Evolutionary conservation across 2,329 filamentous ascomycete genomes (phyloP).

Genomic region (Emydomyces testavorans): DNA sequence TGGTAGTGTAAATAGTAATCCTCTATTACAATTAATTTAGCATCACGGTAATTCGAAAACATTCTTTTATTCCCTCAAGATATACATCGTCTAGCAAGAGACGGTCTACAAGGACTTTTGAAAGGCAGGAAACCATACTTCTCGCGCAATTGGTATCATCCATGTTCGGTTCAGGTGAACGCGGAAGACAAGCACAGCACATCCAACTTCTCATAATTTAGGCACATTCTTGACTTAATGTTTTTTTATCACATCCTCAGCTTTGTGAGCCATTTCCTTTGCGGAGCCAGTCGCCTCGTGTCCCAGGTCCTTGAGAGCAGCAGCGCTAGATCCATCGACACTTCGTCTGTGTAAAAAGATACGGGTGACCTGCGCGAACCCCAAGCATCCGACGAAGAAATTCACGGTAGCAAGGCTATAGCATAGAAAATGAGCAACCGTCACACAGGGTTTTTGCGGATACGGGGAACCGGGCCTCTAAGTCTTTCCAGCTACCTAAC

Average conservation of each 20-base stretch:
- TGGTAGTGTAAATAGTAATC: too few species aligned
- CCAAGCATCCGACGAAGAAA: conserved; percentile 90
- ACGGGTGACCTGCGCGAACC: conserved; percentile 66
- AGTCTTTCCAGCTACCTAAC: too few species aligned
- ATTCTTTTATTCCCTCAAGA: too few species aligned
- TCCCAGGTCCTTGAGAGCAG: conserved; percentile 31
- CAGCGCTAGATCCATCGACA: conserved; percentile 40
- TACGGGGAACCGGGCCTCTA: neutral
- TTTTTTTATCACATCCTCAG: conserved; percentile 30
- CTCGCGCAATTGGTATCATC: too few species aligned
- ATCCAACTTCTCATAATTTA: too few species aligned
- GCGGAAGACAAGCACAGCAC: too few species aligned
- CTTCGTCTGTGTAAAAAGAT: conserved; percentile 51
- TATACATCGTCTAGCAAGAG: too few species aligned
- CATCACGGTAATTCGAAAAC: too few species aligned
- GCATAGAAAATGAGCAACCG: neutral
- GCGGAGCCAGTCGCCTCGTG: conserved; percentile 28
- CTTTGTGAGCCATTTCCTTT: conserved; percentile 25
- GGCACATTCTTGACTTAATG: conserved; percentile 7
- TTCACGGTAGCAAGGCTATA: conserved; percentile 80
- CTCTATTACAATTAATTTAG: too few species aligned
- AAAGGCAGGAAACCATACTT: too few species aligned
- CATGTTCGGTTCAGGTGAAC: too few species aligned
- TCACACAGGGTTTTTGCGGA: neutral
- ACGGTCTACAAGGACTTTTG: too few species aligned